phyloP scores from a whole-genome alignment of 768 basidiomycete species.

The Tylopilus cervinicoccineus region DNA sequence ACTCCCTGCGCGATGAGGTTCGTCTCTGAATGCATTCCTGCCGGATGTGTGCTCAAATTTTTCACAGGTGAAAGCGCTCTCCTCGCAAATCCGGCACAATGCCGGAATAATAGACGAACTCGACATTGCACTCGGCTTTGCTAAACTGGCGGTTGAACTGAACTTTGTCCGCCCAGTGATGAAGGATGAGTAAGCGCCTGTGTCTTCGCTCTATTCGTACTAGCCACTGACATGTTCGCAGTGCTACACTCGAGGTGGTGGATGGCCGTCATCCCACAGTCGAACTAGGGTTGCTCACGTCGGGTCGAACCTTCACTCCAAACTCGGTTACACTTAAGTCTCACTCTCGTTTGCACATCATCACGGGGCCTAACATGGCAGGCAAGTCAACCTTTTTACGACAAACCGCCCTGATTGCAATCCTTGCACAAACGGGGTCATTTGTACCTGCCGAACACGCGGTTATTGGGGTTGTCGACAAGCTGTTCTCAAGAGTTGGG shows the following conservation, averaged over 20 bases:
- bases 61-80: conserved; percentile 57
- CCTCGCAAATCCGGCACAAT: conserved; percentile 61
- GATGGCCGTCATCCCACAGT: conserved; percentile 93
- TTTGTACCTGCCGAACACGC: conserved; percentile 90
- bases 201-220: neutral
- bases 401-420: conserved; percentile 84
- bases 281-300: conserved; percentile 74
- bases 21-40: neutral
- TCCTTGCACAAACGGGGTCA: conserved; percentile 89
- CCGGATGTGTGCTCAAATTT: conserved; percentile 1
- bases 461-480: conserved; percentile 81
- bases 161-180: conserved; percentile 71
- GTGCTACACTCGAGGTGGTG: conserved; percentile 58
- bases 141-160: conserved; percentile 73
- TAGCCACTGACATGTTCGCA: conserved; percentile 18
- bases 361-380: conserved; percentile 96
- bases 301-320: conserved; percentile 77
- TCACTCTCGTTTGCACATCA: conserved; percentile 65
- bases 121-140: conserved; percentile 80
- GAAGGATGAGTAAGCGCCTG: conserved; percentile 55
- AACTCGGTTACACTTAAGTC: conserved; percentile 70
- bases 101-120: conserved; percentile 81
- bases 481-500: conserved; percentile 89
- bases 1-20: conserved; percentile 64
- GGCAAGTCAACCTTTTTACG: conserved; percentile 93